Evolutionary conservation across 2,329 filamentous ascomycete genomes (phyloP).

Genomic region (Aureobasidium sp.): DNA sequence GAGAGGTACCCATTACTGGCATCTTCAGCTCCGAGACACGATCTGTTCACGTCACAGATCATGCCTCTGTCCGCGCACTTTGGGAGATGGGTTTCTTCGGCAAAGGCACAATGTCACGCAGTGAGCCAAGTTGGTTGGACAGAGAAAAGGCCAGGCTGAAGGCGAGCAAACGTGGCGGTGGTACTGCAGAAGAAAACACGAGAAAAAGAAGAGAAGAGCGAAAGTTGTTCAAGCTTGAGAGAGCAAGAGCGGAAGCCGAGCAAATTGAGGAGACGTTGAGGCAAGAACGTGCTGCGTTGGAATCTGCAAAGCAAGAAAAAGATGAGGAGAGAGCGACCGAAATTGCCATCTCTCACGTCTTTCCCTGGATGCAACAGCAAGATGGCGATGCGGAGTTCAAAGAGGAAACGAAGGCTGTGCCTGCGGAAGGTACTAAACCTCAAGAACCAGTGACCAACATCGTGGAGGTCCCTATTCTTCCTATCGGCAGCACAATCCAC

Average conservation of each 20-base stretch:
- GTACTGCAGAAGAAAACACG: conserved; percentile 76
- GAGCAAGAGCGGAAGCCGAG: conserved; percentile 79
- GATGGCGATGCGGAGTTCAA: background rate
- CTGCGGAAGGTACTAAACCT: background rate
- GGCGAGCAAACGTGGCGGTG: conserved; percentile 19
- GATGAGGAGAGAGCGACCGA: background rate
- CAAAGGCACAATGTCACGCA: conserved; percentile 85
- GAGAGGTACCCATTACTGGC: conserved; percentile 57
- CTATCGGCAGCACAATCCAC: background rate
- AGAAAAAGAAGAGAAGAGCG: conserved; percentile 69
- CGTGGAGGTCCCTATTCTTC: background rate
- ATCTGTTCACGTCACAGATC: conserved; percentile 76
- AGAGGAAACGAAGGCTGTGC: background rate
- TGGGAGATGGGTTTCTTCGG: conserved; percentile 99
- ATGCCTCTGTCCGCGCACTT: conserved; percentile 64
- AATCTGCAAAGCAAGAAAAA: background rate
- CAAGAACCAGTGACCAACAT: background rate
- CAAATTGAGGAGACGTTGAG: conserved; percentile 65
- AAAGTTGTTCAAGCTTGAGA: conserved; percentile 77
- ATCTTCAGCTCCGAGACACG: conserved; percentile 75
- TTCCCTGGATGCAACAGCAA: conserved; percentile 14
- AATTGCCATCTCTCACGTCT: conserved; percentile 8
- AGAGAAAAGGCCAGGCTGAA: conserved; percentile 65
- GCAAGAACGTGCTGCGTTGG: conserved; percentile 35
- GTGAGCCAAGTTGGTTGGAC: conserved; percentile 88